Evolutionary conservation across 768 basidiomycete species (phyloP).

Genomic region (Butyriboletus loyo): DNA sequence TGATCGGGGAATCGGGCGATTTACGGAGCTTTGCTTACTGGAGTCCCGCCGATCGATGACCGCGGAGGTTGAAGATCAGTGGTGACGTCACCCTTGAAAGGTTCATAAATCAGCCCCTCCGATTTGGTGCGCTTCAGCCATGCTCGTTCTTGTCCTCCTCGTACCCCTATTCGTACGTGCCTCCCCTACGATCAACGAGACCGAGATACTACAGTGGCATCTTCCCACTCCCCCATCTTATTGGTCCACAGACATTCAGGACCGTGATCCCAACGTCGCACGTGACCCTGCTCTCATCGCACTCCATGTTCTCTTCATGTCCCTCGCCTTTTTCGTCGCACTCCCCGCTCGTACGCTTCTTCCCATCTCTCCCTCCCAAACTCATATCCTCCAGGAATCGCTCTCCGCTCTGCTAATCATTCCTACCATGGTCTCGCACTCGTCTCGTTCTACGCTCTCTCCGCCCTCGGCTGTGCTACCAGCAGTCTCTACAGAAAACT

Average conservation of each 20-base stretch:
- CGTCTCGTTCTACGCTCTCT: conserved; percentile 60
- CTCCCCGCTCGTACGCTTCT: conserved; percentile 69
- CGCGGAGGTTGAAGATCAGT: too few relatives aligned
- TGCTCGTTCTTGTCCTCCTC: conserved; percentile 9
- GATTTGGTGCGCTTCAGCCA: too few relatives aligned
- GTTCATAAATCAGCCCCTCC: too few relatives aligned
- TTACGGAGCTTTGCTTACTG: too few relatives aligned
- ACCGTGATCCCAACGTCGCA: conserved; percentile 38
- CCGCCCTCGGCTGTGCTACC: conserved; percentile 60
- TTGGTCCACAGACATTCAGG: conserved; percentile 75
- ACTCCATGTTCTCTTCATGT: conserved; percentile 72
- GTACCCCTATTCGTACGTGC: conserved; percentile 17
- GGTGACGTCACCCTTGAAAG: too few relatives aligned
- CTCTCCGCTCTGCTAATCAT: conserved; percentile 74
- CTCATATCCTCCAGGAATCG: conserved; percentile 53
- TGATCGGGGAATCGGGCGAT: too few relatives aligned
- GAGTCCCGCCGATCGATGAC: too few relatives aligned
- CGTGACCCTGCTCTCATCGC: conserved; percentile 70
- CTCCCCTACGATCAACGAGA: conserved; percentile 61
- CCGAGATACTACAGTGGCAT: conserved; percentile 63
- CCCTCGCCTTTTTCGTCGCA: conserved; percentile 75
- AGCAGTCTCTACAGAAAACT: conserved; percentile 72
- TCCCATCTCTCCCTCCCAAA: neutral
- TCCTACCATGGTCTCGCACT: conserved; percentile 56
- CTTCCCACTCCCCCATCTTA: conserved; percentile 76